Conservation (phyloP, 345 rosid species). For the Turnera subulata region DNA sequence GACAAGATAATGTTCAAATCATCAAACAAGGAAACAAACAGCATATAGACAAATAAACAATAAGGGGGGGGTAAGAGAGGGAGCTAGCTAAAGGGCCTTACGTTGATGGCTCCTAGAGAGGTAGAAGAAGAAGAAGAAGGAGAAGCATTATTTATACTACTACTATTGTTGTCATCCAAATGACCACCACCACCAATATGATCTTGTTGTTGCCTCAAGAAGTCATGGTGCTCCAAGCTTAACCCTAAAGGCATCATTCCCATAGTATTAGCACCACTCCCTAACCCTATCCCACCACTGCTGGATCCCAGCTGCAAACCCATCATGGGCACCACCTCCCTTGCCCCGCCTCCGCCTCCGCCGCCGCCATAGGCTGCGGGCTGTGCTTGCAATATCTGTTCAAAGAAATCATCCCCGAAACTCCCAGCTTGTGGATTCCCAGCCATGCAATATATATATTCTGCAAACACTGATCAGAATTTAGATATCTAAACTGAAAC, state of each 20-base stretch:
- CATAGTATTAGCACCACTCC: slow-evolving; percentile 11
- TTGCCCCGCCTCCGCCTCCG: slow-evolving; percentile 23
- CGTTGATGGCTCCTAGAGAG: slow-evolving; percentile 33
- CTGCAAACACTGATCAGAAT: too few relatives aligned
- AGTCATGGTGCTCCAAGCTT: slow-evolving; percentile 41
- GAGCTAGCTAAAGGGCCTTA: too few relatives aligned
- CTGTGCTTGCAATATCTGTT: slow-evolving; percentile 56
- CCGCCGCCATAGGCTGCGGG: slow-evolving; percentile 38
- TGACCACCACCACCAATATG: slow-evolving; percentile 14
- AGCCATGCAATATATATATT: slow-evolving; percentile 32
- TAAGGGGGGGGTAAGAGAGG: too few relatives aligned
- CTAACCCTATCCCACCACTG: slow-evolving; percentile 15
- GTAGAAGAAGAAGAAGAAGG: slow-evolving; percentile 35
- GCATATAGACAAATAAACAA: background rate
- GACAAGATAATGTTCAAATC: background rate
- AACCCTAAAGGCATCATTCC: slow-evolving; percentile 39
- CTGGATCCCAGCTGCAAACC: slow-evolving; percentile 47
- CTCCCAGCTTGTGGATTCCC: slow-evolving; percentile 47
- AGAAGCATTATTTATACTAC: slow-evolving; percentile 26
- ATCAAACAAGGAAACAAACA: background rate
- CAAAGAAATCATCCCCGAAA: slow-evolving; percentile 65
- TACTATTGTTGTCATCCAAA: slow-evolving; percentile 17
- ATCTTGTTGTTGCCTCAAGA: slow-evolving; percentile 35
- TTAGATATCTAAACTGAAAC: background rate
- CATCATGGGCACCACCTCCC: slow-evolving; percentile 40